phyloP scores from a whole-genome alignment of 176 grass and related monocot genomes.

The Ampelocalamus luodianensis region DNA sequence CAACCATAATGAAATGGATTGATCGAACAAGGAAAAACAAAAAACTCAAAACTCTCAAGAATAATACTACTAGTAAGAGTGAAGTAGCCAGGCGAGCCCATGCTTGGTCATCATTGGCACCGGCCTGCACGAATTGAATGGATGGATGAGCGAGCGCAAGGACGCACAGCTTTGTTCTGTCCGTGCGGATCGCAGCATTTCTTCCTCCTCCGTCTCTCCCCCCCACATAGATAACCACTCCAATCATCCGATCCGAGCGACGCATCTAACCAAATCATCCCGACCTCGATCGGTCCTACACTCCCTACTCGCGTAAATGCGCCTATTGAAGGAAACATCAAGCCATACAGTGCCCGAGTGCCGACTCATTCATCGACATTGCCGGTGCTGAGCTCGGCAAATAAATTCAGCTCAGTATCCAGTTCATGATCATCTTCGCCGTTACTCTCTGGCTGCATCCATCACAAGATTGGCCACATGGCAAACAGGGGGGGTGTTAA shows the following conservation, averaged over 20 bases:
- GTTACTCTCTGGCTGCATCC: background rate
- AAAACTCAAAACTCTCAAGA: background rate
- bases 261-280: background rate
- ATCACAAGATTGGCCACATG: background rate
- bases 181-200: constrained; percentile 48
- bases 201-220: background rate
- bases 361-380: background rate
- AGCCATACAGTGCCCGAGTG: background rate
- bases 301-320: background rate
- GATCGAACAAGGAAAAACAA: background rate
- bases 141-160: background rate
- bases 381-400: constrained; percentile 9
- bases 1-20: background rate
- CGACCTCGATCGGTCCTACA: background rate
- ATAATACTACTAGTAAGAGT: background rate
- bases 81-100: constrained; percentile 27
- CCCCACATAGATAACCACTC: no score
- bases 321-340: background rate
- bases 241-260: constrained; percentile 19
- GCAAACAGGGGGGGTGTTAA: background rate
- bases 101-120: constrained; percentile 40
- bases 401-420: background rate
- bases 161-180: constrained; percentile 14
- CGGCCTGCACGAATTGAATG: background rate
- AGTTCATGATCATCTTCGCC: background rate